Conservation (phyloP, 305 asterid species). For the Ruellia speciosa region DNA sequence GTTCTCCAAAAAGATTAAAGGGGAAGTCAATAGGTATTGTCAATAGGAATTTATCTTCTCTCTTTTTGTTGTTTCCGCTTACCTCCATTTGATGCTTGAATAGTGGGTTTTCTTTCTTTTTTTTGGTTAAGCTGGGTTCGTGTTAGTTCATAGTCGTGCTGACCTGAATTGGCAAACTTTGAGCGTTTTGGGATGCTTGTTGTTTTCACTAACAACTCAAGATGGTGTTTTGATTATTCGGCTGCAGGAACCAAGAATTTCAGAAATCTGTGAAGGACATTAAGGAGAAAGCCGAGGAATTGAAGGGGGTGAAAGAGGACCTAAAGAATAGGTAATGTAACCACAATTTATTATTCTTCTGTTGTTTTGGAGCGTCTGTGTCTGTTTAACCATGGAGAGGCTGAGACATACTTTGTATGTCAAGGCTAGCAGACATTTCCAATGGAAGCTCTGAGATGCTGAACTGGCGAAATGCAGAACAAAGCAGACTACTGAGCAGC, state of each 20-base stretch:
- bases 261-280: conserved; percentile 63
- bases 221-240: conserved; percentile 2
- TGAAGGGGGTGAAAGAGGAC: conserved; percentile 64
- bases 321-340: conserved; percentile 60
- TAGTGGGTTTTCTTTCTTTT: too few species aligned
- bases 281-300: conserved; percentile 66
- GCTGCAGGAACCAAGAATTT: conserved; percentile 57
- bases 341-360: conserved; percentile 18
- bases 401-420: conserved; percentile 99
- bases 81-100: not conserved
- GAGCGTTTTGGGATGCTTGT: too few species aligned
- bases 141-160: too few species aligned
- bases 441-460: conserved; percentile 85
- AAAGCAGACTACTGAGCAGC: conserved; percentile 89
- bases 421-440: conserved; percentile 90
- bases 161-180: too few species aligned
- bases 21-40: conserved; percentile 44
- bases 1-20: conserved; percentile 54
- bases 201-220: too few species aligned
- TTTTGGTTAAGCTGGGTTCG: not conserved
- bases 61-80: not conserved
- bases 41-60: not conserved
- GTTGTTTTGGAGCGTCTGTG: conserved; percentile 6
- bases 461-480: conserved; percentile 98
- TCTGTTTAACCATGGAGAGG: conserved; percentile 32